Base-by-base conservation (phyloP, 768 basidiomycete genomes). In the Leccinum incarnatum region DNA sequence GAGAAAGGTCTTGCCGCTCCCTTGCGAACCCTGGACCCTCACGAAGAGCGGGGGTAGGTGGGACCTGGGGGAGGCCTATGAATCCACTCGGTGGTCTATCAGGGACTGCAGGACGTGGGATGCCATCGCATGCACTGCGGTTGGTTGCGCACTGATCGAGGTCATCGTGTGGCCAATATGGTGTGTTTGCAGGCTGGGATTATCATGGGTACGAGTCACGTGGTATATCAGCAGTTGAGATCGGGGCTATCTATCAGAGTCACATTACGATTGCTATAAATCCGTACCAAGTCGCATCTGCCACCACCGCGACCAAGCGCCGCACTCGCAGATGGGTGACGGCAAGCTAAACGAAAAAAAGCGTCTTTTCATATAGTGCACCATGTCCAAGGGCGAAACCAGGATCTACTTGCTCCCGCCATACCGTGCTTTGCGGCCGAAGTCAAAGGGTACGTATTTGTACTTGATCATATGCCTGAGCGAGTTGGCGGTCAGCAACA, bases 401-500 rank as follows among this genome's bases (percentile, higher is more conserved):
- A 53, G 55, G 9, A 21, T 19, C 63, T 70, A 87, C 69, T 82
- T 83, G 60, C 77, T 65, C 54, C 78, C 77, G 51, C 91, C 91
- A 63, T 95, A 98, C 48, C 91, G 86, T 58, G 91, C 80, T 78
- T 98, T 98, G 69, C 94, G 89, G 30, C 95, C 96, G 60, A 98
- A 82, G 70, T 98, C 96, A 75, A 95, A 98, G 23, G 95, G 95
- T 59, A 95, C 79, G 76, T 95, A 98, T 73, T 93, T 93, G 80
- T 98, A 98, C 75, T 97, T 97, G 79, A 97, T 89, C 96, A 98
- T 98, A 75, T 99, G 96, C 67, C 93, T 95, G 68, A 55, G n/a
- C 50, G 23, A 29, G 34, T 36, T 52, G 19, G 53, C 58, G 52
- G 52, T 68, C 40, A 62, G 56, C 14, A 19, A 51, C 5, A 51